Evolutionary conservation across 331 rosid species (phyloP).

Genomic region (Stylosanthes scabra): DNA sequence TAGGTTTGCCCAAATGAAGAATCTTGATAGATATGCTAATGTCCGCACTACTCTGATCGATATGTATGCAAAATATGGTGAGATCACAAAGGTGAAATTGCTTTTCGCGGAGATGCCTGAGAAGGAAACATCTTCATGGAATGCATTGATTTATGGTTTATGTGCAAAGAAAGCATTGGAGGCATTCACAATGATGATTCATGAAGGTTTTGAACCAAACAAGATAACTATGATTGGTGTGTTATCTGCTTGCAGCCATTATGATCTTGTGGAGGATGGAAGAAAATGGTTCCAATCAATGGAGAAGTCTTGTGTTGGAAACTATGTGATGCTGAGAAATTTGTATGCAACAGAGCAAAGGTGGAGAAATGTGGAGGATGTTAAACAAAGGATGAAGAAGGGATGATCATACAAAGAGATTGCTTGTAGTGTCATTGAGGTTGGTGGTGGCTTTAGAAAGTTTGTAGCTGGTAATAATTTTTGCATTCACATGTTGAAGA

Average conservation of each 20-base stretch:
- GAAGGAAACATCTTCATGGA: constrained; percentile 67
- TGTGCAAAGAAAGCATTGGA: constrained; percentile 64
- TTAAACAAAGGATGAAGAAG: constrained; percentile 58
- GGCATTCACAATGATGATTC: constrained; percentile 54
- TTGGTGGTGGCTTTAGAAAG: constrained; percentile 58
- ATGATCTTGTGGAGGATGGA: constrained; percentile 80
- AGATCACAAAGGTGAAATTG: constrained; percentile 51
- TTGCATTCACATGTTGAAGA: constrained; percentile 39
- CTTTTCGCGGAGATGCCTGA: constrained; percentile 54
- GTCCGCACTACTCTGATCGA: constrained; percentile 66
- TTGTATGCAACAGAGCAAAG: constrained; percentile 60
- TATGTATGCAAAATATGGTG: constrained; percentile 86
- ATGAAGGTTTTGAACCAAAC: constrained; percentile 48
- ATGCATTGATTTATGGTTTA: constrained; percentile 75
- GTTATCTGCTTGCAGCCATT: constrained; percentile 70
- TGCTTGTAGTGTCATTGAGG: constrained; percentile 65
- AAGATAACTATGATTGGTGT: constrained; percentile 60
- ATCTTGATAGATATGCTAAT: constrained; percentile 46
- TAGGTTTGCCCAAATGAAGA: constrained; percentile 49
- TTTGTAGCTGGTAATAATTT: constrained; percentile 58
- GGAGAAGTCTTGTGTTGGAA: constrained; percentile 51
- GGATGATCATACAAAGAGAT: constrained; percentile 60
- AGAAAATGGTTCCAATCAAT: constrained; percentile 61
- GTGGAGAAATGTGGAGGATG: constrained; percentile 68
- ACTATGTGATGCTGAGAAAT: constrained; percentile 67